phyloP scores from a whole-genome alignment of 768 basidiomycete genomes.

The Lactifluus piperatus region DNA sequence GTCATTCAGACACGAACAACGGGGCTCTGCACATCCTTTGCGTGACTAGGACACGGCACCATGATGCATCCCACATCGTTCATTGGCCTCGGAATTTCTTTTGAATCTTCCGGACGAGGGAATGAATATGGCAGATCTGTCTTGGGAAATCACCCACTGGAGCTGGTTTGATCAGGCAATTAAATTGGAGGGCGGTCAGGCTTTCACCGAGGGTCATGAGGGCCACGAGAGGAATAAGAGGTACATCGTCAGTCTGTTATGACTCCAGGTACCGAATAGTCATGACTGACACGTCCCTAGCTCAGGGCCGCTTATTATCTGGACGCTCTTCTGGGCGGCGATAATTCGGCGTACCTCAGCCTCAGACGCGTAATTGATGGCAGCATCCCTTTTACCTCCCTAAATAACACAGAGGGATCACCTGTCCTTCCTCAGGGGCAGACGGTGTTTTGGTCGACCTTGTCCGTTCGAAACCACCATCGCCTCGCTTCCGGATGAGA shows the following conservation, averaged over 20 bases:
- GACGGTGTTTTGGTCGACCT: conserved; percentile 34
- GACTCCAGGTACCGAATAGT: neutral
- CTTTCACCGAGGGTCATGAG: conserved; percentile 52
- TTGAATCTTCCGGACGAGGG: conserved; percentile 42
- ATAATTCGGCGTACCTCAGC: conserved; percentile 2
- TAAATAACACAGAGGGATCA: neutral
- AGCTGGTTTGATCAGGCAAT: conserved; percentile 61
- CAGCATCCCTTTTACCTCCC: conserved; percentile 17
- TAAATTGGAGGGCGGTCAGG: conserved; percentile 47
- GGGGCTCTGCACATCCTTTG: conserved; percentile 43
- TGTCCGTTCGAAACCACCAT: conserved; percentile 50
- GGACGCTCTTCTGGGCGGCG: conserved; percentile 19
- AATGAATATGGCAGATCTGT: conserved; percentile 57
- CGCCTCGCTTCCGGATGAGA: conserved; percentile 31
- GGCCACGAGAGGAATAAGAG: conserved; percentile 48
- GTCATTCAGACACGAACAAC: conserved; percentile 35
- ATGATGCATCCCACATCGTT: conserved; percentile 41
- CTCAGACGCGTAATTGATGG: conserved; percentile 2
- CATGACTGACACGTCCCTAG: conserved; percentile 24
- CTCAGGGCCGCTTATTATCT: conserved; percentile 35
- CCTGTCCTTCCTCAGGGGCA: conserved; percentile 18
- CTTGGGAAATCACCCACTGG: conserved; percentile 44
- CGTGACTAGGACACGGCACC: conserved; percentile 61
- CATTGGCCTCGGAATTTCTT: conserved; percentile 39
- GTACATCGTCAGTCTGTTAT: conserved; percentile 43